These are phyloP conservation scores for Blastobotrys attinorum DNA, from an alignment of 805 yeast species.

Conservation along the genomic window DNA sequence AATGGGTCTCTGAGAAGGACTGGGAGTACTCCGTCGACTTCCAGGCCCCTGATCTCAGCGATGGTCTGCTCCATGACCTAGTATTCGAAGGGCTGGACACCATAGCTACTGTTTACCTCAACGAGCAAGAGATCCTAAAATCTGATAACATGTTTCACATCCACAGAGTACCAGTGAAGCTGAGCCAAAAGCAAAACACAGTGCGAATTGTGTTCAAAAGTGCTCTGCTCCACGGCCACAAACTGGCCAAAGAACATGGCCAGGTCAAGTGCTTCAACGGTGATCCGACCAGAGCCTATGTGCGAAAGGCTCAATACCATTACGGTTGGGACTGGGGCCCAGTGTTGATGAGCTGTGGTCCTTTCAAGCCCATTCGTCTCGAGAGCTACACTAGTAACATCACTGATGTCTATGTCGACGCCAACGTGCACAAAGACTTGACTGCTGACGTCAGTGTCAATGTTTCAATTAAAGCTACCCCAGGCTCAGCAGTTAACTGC, in stretches of 20 bases:
- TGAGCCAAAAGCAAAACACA: constrained; percentile 23
- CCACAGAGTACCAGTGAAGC: constrained; percentile 28
- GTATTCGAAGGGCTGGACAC: constrained; percentile 41
- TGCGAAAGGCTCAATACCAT: constrained; percentile 46
- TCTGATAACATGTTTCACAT: constrained; percentile 39
- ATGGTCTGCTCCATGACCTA: constrained; percentile 18
- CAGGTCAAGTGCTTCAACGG: constrained; percentile 34
- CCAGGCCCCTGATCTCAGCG: neutral
- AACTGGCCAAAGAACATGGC: constrained; percentile 29
- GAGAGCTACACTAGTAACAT: constrained; percentile 19
- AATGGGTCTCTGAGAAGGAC: constrained; percentile 43
- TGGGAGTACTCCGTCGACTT: constrained; percentile 39
- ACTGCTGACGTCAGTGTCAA: constrained; percentile 8
- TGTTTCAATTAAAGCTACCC: constrained; percentile 6
- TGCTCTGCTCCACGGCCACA: constrained; percentile 31
- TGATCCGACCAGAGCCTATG: constrained; percentile 36
- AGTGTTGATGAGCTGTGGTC: constrained; percentile 37
- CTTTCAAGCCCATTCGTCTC: constrained; percentile 33
- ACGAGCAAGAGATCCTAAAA: constrained; percentile 30
- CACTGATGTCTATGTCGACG: constrained; percentile 18
- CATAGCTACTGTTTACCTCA: constrained; percentile 34
- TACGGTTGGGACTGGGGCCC: constrained; percentile 59
- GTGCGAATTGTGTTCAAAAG: constrained; percentile 33
- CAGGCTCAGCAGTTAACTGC: neutral
- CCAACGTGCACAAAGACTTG: constrained; percentile 12